phyloP scores from a whole-genome alignment of 768 basidiomycete genomes.

The Rickenella mellea region DNA sequence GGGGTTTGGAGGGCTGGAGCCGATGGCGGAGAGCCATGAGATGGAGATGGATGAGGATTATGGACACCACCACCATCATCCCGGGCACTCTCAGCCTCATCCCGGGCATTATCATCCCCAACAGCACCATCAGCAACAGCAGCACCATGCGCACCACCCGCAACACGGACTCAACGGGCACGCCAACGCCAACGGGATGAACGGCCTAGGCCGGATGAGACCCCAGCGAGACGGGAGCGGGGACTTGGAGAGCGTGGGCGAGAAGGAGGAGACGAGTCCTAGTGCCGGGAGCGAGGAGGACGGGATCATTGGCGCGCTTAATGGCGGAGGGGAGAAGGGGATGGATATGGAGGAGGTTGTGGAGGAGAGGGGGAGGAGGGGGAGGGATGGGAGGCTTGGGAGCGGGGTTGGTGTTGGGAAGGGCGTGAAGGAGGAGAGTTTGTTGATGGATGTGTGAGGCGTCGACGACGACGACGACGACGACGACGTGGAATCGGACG shows the following conservation, averaged over 20 bases:
- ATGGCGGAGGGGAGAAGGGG: constrained; percentile 10
- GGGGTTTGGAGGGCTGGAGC: constrained; percentile 9
- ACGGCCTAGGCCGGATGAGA: constrained; percentile 2
- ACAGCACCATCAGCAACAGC: background rate
- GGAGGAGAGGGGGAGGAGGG: constrained; percentile 14
- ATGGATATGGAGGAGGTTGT: constrained; percentile 17
- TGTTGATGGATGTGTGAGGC: background rate
- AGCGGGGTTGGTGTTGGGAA: no score
- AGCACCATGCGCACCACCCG: constrained; percentile 12
- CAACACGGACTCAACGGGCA: constrained; percentile 5
- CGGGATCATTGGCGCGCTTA: constrained; percentile 16
- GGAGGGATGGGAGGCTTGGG: background rate
- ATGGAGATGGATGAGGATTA: constrained; percentile 3
- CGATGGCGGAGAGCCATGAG: constrained; percentile 14
- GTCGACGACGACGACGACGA: background rate
- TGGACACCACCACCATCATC: background rate
- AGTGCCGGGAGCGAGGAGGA: constrained; percentile 14
- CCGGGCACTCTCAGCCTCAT: constrained; percentile 6
- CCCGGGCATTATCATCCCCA: no score
- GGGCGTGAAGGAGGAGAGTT: constrained; percentile 1
- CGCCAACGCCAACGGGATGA: constrained; percentile 4
- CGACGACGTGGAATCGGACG: background rate
- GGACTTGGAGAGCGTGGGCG: constrained; percentile 19
- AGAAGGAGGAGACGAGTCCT: constrained; percentile 17
- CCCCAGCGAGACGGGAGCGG: constrained; percentile 4